Evolutionary conservation across 116 monocot species (phyloP), one percentile per base, ranked within the genome.

Genomic region (Posidonia oceanica): DNA sequence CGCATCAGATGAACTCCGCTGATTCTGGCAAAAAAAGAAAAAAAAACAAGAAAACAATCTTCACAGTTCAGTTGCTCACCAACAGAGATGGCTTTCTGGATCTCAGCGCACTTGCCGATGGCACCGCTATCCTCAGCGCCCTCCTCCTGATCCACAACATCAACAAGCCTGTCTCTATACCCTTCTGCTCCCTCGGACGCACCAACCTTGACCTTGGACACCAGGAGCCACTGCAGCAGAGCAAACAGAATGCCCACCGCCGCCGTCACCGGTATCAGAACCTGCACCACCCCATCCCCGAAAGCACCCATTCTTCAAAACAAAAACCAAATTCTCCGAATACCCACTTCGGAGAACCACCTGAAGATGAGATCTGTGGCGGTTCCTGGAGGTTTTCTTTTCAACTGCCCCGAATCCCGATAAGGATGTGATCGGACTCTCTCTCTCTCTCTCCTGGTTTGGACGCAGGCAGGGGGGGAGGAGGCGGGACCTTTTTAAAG

Each of bases 21-120:
- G 18, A 7, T 39, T 10, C 21, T 41, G n/a, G 14, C 64, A 64
- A 16, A 38, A 64, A 40, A n/a, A 39, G 39, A 41, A 6, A 64
- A 41, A 36, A 64, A 64, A 3, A 41, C 10, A 23, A 29, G 21
- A 62, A 3, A 3, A 10, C 2, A 61, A 56, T 56, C 0, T 60
- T 13, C 20, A 60, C 16, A n/a, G 3, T 20, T 22, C 7, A 22
- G 29, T 29, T 20, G 10, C 39, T 68, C 29, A 87, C 90, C 90
- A 61, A 82, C 89, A 7, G 93, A 89, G 40, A 94, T 89, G 73
- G 94, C 89, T 54, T 11, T 85, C 89, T 94, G 94, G 64, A 94
- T 94, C 63, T 94, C 94, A 23, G 89, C 83, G 79, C 89, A 89
- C 81, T 89, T 94, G 58, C 52, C 63, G 38, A 87, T 79, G 68